Base-by-base conservation (phyloP, 768 basidiomycete genomes). In the Rhodocollybia butyracea region DNA sequence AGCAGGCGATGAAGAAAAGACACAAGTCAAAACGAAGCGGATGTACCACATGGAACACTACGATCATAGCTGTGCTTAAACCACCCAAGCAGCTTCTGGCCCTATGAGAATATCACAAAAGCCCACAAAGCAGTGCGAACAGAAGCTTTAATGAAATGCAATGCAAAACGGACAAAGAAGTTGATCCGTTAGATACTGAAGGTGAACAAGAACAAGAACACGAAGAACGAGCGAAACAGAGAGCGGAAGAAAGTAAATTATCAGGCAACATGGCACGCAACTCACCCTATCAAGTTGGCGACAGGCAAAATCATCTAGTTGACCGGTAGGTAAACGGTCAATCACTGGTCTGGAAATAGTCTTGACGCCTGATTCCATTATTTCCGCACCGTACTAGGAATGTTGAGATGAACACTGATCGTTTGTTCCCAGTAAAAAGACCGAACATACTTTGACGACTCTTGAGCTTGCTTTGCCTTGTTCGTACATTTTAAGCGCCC, bases 271-370 rank as follows among this genome's bases (percentile, higher is more conserved):
- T 46, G 36, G 47, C 59, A 19, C 10, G 36, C 26, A 15, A 77
- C 86, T 64, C 59, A 94, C 89, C 67, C 84, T 79, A 70, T 94
- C 91, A 38, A 95, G 77, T 66, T 94, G 91, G 56, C 91, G 79
- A 65, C 89, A 91, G 2, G 93, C 92, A 68, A 94, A 94, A 57
- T 91, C 91, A 59, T 94, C 93, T 13, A 94, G 71, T 62, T 85
- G 83, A 57, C 79, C 82, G 46, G 89, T 86, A 10, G 90, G 89
- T 0, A 94, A 75, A 26, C 87, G 80, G 55, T 89, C 82, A 48
- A 93, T 87, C 46, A 92, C 91, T 26, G 91, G 91, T 17, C 85
- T 78, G 26, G 90, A 89, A 38, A 94, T 84, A 17, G 85, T 80
- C 68, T 87, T 89, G 36, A 94, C 85, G 54, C 88, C 86, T 3